Evolutionary conservation across 306 rosid species (phyloP), one percentile per base, ranked within the genome.

Genomic region (Quillaja saponaria): DNA sequence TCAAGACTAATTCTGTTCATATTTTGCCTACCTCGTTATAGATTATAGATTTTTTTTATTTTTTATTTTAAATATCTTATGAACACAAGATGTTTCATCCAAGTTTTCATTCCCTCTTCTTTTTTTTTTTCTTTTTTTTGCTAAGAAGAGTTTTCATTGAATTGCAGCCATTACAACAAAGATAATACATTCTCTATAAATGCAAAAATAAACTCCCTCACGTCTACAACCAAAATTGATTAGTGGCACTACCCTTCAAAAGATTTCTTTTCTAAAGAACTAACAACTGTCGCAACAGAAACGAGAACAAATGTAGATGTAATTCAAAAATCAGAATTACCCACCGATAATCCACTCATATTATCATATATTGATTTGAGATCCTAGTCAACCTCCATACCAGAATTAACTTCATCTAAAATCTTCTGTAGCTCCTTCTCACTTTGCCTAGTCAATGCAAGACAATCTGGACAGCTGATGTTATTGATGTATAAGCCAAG

Each of bases 401-500:
- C 56, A 62, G 87, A 80, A 66, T 66, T 68, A 55, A 76, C 86
- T 75, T 88, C 80, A 20, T 82, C 87, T 64, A 88, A 82, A 58
- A 84, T 67, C 39, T 21, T 54, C 64, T 69, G 82, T 21, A 91
- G 84, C 68, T 86, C 98, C 76, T 75, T 77, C 58, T 74, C 82
- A 75, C 98, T 81, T 65, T 84, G 90, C 76, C 92, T 66, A 6
- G 92, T 81, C 77, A 86, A 67, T 7, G 90, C 96, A 21, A 81
- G 78, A 64, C 95, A 88, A 56, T 88, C 98, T 88, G 87, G 73
- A 21, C 46, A 47, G 25, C 55, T 17, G 14, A 54, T 7, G 7
- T 20, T 6, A 13, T 49, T 10, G 95, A 79, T 28, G 90, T 82
- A 53, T 63, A 66, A 45, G 98, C 96, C n/a, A 47, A 88, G 88